Base-by-base conservation (phyloP, 495 filamentous ascomycete genomes). In the Hypomontagnella monticulosa region DNA sequence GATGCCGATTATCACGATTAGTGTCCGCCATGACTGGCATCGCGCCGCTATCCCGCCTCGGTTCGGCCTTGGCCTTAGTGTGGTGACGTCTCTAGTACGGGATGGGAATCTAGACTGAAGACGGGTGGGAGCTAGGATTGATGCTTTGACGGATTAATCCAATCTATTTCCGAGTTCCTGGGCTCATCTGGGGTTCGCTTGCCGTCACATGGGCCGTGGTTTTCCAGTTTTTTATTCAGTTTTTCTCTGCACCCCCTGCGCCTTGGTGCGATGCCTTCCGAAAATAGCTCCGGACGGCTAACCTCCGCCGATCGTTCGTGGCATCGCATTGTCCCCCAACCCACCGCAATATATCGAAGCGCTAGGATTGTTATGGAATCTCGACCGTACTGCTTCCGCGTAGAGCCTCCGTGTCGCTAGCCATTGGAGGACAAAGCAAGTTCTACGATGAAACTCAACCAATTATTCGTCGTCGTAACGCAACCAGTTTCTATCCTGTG, bases 261-360 rank as follows among this genome's bases (percentile, higher is more conserved):
- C 9, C 11, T 48, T 23, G 4, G 20, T 8, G 10, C 1, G 16
- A 15, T 19, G 63, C 51, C 59, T 59, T 67, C 65, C 60, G 55
- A 52, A 66, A 67, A 64, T 50, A 64, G 59, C 37, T 11, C 56
- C 70, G 70, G 70, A 72, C 38, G 52, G 16, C 36, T 36, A 65
- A 58, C 66, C 63, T 72, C 70, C 70, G 70, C 62, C 44, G 46
- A 48, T 58, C 37, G 23, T 60, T 66, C 62, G 19, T 11, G 37
- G 56, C 63, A 66, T 41, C 44, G 36, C 15, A 14, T 40, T 44
- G 37, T 53, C 40, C 38, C 48, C 51, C 52, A 56, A 64, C 56
- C 64, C 66, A 63, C 57, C 46, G 41, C 37, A 57, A 52, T 18
- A 32, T 57, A 18, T 36, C 9, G 43, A 52, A 18, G 27, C 57